Percentiles rank a stretch among this genome's conserved stretches.
phyloP scores from a whole-genome alignment of 73 alveolate genomes.

The Uronychia setigera region DNA sequence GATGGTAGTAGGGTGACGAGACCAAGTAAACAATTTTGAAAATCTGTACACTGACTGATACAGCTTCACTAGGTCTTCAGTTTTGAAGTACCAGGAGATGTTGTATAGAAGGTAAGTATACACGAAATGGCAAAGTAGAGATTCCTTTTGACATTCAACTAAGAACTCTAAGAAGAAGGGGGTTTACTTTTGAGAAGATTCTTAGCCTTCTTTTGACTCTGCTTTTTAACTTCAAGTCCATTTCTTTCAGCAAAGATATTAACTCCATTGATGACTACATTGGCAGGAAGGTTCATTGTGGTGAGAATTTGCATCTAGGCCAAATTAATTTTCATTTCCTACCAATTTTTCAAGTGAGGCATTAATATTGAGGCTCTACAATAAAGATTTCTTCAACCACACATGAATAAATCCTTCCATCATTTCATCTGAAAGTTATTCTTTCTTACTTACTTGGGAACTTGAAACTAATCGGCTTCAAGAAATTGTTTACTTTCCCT shows the following conservation, averaged over 20 bases:
- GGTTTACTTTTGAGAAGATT: constrained; percentile 7
- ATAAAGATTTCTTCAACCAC: constrained; percentile 49
- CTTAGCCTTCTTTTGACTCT: constrained; percentile 18
- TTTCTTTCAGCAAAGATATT: constrained; percentile 45
- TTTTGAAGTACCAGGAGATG: constrained; percentile 34
- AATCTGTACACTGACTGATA: constrained; percentile 43
- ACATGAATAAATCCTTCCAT: constrained; percentile 48
- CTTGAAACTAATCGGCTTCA: constrained; percentile 15
- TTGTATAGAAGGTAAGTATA: constrained; percentile 54
- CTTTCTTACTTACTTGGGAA: constrained; percentile 6
- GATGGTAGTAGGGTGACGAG: constrained; percentile 61
- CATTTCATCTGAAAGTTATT: constrained; percentile 11
- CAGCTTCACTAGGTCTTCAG: constrained; percentile 41
- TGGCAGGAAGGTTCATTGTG: constrained; percentile 33
- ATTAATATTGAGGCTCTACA: constrained; percentile 28
- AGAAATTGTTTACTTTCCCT: background rate
- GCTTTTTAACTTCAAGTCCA: constrained; percentile 28
- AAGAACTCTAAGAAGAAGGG: constrained; percentile 13
- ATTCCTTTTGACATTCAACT: constrained; percentile 42
- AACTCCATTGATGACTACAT: constrained; percentile 49
- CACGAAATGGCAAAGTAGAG: constrained; percentile 52
- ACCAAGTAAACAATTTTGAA: constrained; percentile 23
- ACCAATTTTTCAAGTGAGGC: constrained; percentile 35
- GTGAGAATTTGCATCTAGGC: constrained; percentile 51
- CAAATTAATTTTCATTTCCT: no score